phyloP scores from a whole-genome alignment of 495 filamentous ascomycete genomes.

The Amniculicola lignicola region DNA sequence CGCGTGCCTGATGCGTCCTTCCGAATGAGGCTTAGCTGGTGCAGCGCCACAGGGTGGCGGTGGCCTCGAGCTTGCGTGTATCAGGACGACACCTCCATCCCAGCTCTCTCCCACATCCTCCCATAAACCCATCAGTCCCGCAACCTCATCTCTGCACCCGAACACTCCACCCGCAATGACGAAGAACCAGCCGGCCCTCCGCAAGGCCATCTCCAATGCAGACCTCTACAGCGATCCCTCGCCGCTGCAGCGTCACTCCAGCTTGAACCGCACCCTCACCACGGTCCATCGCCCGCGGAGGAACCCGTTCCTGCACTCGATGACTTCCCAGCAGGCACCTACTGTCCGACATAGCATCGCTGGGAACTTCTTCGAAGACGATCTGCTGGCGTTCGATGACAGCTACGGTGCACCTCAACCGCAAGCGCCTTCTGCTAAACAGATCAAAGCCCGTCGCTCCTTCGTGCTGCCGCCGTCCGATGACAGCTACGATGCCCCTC shows the following conservation, averaged over 20 bases:
- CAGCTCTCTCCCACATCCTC: not conserved
- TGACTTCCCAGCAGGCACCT: not conserved
- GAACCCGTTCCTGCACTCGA: constrained; percentile 20
- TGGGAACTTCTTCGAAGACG: constrained; percentile 16
- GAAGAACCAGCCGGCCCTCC: constrained; percentile 33
- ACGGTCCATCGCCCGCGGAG: constrained; percentile 26
- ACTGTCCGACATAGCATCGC: constrained; percentile 26
- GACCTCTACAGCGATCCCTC: constrained; percentile 68
- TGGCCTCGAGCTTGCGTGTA: constrained; percentile 15
- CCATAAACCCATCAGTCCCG: not conserved
- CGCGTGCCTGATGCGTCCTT: too few relatives aligned
- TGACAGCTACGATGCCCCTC: constrained; percentile 17
- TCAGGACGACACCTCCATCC: constrained; percentile 5
- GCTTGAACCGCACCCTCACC: constrained; percentile 27
- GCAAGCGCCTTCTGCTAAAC: too few relatives aligned
- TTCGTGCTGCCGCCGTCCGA: constrained; percentile 26
- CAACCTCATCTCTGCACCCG: not conserved
- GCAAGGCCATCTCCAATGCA: constrained; percentile 30
- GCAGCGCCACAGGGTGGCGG: constrained; percentile 3
- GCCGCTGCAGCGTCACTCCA: constrained; percentile 17
- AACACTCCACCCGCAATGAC: constrained; percentile 19
- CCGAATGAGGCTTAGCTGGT: too few relatives aligned
- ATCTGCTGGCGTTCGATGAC: constrained; percentile 29
- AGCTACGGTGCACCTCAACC: constrained; percentile 12
- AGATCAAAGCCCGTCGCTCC: too few relatives aligned